phyloP scores from a whole-genome alignment of 106 monocot genomes.

The Phalaenopsis equestris region DNA sequence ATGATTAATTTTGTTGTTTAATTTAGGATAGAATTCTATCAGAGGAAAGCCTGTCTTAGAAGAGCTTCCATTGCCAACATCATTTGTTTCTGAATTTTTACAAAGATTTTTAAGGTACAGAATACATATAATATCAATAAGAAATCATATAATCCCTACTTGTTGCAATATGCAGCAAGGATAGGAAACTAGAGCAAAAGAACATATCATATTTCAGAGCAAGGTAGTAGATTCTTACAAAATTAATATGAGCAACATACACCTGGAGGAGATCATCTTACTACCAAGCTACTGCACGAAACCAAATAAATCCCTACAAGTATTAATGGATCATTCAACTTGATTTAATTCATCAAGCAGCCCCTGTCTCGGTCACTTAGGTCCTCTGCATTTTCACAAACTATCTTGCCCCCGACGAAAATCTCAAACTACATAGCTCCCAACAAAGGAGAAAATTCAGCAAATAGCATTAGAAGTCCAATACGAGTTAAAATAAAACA shows the following conservation, averaged over 20 bases:
- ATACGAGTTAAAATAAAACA: not conserved
- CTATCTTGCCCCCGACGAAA: not conserved
- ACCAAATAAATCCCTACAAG: not conserved
- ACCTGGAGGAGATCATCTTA: not conserved
- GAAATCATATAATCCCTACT: not conserved
- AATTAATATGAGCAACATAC: not conserved
- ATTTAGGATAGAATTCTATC: not conserved
- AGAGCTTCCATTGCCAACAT: not conserved
- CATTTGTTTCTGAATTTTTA: not conserved
- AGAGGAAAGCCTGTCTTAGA: not conserved
- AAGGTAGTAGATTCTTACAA: not conserved
- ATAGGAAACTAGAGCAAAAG: not conserved
- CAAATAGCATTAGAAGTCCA: not conserved
- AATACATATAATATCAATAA: not conserved
- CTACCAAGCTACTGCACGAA: not conserved
- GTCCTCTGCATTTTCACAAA: not conserved
- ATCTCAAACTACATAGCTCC: not conserved
- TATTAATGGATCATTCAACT: not conserved
- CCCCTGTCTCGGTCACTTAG: not conserved
- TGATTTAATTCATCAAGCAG: not conserved
- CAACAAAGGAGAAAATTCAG: not conserved
- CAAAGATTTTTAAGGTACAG: not conserved
- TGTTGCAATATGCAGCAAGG: not conserved
- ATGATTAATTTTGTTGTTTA: not conserved
- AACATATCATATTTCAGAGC: not conserved